These are phyloP conservation scores for Hypoxylon intermedium DNA, from an alignment of 495 filamentous ascomycete genomes.

Conservation along the genomic window DNA sequence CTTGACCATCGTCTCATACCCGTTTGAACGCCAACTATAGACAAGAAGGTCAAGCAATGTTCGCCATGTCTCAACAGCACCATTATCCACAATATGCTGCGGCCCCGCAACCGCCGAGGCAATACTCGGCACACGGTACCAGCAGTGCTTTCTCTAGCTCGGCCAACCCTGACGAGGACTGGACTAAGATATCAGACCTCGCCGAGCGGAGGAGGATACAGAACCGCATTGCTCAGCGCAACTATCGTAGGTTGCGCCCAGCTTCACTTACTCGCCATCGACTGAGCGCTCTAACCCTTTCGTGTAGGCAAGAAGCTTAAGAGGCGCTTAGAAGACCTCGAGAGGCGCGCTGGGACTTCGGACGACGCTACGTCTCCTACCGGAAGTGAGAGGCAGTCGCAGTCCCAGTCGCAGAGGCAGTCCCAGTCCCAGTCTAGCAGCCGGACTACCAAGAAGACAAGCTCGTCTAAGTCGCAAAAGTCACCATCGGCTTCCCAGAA, in stretches of 20 bases:
- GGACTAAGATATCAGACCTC: slow-evolving; percentile 98
- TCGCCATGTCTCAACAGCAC: slow-evolving; percentile 54
- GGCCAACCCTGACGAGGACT: slow-evolving; percentile 97
- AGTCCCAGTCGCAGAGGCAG: slow-evolving; percentile 60
- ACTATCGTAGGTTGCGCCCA: slow-evolving; percentile 81
- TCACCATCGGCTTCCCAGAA: slow-evolving; percentile 45
- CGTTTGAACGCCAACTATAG: slow-evolving; percentile 5
- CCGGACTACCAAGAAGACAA: slow-evolving; percentile 57
- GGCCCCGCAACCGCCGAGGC: slow-evolving; percentile 58
- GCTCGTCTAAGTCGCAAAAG: slow-evolving; percentile 54
- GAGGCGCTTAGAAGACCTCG: slow-evolving; percentile 94
- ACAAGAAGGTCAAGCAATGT: slow-evolving; percentile 43
- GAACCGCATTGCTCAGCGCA: slow-evolving; percentile 96
- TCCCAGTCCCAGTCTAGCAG: slow-evolving; percentile 54
- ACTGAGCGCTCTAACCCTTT: slow-evolving; percentile 19
- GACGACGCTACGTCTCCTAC: slow-evolving; percentile 66
- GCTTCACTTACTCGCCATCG: neutral
- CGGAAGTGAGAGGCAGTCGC: slow-evolving; percentile 57
- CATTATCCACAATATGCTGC: slow-evolving; percentile 53
- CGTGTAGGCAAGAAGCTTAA: slow-evolving; percentile 95
- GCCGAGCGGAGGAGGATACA: slow-evolving; percentile 94
- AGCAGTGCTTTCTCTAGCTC: slow-evolving; percentile 97
- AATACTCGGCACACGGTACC: slow-evolving; percentile 73
- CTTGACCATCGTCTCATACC: neutral
- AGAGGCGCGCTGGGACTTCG: slow-evolving; percentile 85